These are phyloP conservation scores for Colletotrichum sp. DNA, from an alignment of 2,329 filamentous ascomycete species.

Conservation along the genomic window DNA sequence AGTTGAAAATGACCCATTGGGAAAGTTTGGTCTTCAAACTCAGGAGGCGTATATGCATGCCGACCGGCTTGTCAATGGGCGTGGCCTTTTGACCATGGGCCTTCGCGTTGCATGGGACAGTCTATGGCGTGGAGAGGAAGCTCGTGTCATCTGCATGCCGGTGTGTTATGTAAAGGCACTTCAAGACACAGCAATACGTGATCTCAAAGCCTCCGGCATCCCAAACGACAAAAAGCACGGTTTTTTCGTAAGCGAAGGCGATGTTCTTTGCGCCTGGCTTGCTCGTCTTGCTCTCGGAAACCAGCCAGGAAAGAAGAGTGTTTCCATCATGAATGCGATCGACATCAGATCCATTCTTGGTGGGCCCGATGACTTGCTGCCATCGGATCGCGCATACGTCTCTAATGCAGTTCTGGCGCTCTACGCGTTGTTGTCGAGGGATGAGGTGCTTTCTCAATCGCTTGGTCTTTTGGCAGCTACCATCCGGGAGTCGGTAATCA, in stretches of 20 bases:
- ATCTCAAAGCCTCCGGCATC: neutral
- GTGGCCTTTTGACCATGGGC: neutral
- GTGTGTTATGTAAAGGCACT: neutral
- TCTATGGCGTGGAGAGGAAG: neutral
- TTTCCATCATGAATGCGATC: neutral
- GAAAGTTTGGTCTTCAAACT: neutral
- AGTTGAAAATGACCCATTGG: neutral
- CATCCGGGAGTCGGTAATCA: neutral
- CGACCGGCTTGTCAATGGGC: neutral
- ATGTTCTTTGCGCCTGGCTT: neutral
- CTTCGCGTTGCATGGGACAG: neutral
- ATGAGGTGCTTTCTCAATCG: neutral
- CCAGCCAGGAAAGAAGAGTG: neutral
- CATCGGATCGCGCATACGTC: neutral
- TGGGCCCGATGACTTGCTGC: neutral
- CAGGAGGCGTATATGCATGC: neutral
- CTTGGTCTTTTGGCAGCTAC: neutral
- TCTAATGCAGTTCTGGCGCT: neutral
- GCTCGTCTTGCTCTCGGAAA: neutral
- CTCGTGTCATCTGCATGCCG: neutral
- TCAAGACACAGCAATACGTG: neutral
- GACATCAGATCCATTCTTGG: neutral
- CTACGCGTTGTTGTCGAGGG: neutral
- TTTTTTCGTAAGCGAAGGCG: neutral
- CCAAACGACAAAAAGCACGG: neutral